These are phyloP conservation scores for Cytospora piceicola DNA, from an alignment of 2,329 filamentous ascomycete genomes.

Conservation along the genomic window DNA sequence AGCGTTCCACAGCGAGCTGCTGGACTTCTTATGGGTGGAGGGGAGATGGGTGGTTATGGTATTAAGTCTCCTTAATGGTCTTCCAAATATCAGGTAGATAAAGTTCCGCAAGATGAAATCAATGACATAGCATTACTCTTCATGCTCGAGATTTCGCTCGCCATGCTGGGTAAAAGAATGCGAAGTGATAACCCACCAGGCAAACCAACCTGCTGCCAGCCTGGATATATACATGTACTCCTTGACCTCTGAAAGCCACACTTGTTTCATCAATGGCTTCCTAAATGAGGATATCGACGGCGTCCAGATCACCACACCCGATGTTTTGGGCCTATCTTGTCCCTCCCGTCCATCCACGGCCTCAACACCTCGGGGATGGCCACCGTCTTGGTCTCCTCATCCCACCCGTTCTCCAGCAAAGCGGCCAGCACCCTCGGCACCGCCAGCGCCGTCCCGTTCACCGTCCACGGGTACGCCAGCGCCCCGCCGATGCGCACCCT, in stretches of 20 bases:
- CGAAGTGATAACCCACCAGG: background rate
- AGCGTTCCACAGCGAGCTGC: background rate
- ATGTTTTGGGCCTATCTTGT: slow-evolving; percentile 60
- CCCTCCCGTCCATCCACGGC: slow-evolving; percentile 80
- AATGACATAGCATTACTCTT: slow-evolving; percentile 12
- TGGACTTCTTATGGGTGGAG: background rate
- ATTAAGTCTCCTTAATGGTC: background rate
- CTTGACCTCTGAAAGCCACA: background rate
- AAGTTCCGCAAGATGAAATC: background rate
- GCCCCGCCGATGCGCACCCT: slow-evolving; percentile 59
- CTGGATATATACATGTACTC: background rate
- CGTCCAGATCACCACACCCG: background rate
- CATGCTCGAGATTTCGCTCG: background rate
- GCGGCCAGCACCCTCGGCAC: slow-evolving; percentile 89
- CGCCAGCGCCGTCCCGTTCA: slow-evolving; percentile 93
- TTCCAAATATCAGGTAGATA: slow-evolving; percentile 18
- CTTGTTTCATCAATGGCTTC: too few relatives aligned
- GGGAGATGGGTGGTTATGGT: background rate
- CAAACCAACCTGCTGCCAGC: background rate
- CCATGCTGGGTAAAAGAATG: background rate
- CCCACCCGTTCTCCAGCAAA: slow-evolving; percentile 88
- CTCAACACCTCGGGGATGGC: slow-evolving; percentile 77
- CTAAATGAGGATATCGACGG: background rate
- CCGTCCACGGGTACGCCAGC: slow-evolving; percentile 79
- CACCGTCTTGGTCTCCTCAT: slow-evolving; percentile 69